Percentiles rank a stretch among this genome's conserved stretches.
Evolutionary conservation across 257 asterid genomes (phyloP).

Genomic region (Capsicum rhomboideum): DNA sequence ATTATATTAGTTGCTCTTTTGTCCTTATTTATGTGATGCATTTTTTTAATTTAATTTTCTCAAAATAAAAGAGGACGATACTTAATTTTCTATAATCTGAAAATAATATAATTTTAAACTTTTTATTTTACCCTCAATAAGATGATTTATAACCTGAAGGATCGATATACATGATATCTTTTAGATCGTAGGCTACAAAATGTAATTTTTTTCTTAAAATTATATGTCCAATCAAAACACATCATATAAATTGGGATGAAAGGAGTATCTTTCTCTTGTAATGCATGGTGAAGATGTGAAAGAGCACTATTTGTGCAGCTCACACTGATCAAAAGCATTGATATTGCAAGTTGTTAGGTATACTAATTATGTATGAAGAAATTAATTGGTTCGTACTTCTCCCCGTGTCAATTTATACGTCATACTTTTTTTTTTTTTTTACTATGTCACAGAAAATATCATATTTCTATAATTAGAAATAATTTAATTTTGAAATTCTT

Average conservation of each 20-base stretch:
- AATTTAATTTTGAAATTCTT: neutral
- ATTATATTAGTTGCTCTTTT: too few relatives aligned
- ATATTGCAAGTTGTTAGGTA: neutral
- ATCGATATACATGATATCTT: too few relatives aligned
- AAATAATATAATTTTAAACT: neutral
- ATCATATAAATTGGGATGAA: neutral
- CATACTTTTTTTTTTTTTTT: too few relatives aligned
- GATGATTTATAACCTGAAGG: too few relatives aligned
- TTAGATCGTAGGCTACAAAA: too few relatives aligned
- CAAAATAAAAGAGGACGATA: neutral
- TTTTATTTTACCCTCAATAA: too few relatives aligned
- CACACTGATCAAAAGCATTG: neutral
- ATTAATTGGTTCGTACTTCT: neutral
- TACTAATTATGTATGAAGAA: neutral
- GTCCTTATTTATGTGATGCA: neutral
- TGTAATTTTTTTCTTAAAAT: neutral
- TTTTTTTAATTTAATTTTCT: neutral
- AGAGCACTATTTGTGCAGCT: neutral
- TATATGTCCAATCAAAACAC: neutral
- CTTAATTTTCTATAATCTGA: neutral
- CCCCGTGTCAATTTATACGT: neutral
- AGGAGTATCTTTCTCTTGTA: neutral
- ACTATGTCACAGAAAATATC: too few relatives aligned
- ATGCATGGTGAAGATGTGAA: neutral
- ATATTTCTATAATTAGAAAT: neutral